These are phyloP conservation scores for Gloeopeniophorella convolvens DNA, from an alignment of 768 basidiomycete genomes.

Conservation along the genomic window DNA sequence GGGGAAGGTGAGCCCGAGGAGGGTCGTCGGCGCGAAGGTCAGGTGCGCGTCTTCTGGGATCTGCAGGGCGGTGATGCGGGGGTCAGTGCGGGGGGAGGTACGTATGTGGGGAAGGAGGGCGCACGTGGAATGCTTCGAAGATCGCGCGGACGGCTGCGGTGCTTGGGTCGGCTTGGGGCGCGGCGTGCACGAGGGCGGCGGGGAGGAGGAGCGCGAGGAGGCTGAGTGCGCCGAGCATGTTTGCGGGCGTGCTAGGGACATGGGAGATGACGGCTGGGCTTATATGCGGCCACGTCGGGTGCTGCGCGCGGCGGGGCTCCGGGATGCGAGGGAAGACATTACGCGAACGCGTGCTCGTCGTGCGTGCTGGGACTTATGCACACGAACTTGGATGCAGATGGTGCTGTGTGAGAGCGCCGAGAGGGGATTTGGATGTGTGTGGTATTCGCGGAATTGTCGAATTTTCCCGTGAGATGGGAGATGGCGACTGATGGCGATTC, in stretches of 20 bases:
- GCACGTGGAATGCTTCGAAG: background rate
- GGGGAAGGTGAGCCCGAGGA: conserved; percentile 1
- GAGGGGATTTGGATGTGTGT: no score
- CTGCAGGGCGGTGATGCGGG: background rate
- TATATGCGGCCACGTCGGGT: no score
- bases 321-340: no score
- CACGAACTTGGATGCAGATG: no score
- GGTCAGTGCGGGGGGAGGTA: background rate
- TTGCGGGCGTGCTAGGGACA: background rate
- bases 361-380: no score
- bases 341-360: no score
- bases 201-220: background rate
- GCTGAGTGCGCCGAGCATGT: background rate
- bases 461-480: no score
- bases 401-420: no score
- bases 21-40: background rate
- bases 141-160: background rate
- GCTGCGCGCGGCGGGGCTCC: no score
- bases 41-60: background rate
- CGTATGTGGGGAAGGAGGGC: background rate
- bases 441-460: no score
- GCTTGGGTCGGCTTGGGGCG: background rate
- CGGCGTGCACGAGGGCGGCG: background rate
- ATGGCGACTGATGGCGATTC: no score
- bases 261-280: no score